phyloP scores from a whole-genome alignment of 371 early-diverging fungal species.

The Syncephalis fuscata region DNA sequence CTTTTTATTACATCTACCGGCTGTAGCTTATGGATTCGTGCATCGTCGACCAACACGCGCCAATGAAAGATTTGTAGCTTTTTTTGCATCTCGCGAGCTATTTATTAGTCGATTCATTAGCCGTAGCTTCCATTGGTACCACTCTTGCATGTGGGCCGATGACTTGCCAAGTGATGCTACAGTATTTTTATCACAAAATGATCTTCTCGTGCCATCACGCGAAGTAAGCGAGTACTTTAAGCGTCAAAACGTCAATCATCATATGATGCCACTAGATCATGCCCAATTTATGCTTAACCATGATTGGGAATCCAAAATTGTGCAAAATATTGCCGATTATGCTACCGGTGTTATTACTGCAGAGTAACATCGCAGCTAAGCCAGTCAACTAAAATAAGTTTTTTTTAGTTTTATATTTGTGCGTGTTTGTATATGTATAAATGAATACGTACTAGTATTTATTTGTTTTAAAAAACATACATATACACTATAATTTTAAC shows the following conservation, averaged over 20 bases:
- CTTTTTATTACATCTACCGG: conserved; percentile 44
- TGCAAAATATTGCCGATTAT: not conserved
- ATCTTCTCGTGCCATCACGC: conserved; percentile 25
- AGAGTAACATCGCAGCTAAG: no score
- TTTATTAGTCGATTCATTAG: conserved; percentile 44
- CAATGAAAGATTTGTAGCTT: conserved; percentile 37
- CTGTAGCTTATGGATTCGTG: conserved; percentile 49
- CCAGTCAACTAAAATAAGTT: no score
- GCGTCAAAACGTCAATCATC: not conserved
- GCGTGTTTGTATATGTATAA: no score
- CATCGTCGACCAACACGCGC: conserved; percentile 39
- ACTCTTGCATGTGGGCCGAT: conserved; percentile 26
- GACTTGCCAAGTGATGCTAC: conserved; percentile 11
- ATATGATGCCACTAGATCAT: conserved; percentile 24
- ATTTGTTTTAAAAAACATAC: no score
- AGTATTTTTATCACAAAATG: conserved; percentile 24
- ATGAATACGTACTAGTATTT: no score
- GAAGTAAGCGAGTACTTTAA: conserved; percentile 22
- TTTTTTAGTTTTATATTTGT: no score
- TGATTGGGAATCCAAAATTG: conserved; percentile 9
- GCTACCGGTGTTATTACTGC: not conserved
- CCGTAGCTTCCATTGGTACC: conserved; percentile 48
- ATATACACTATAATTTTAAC: no score
- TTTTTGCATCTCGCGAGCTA: conserved; percentile 48
- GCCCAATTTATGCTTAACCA: conserved; percentile 19